Evolutionary conservation across 139 green algal species (phyloP), one percentile per base, ranked within the genome.

Genomic region (Yamagishiella unicocca): DNA sequence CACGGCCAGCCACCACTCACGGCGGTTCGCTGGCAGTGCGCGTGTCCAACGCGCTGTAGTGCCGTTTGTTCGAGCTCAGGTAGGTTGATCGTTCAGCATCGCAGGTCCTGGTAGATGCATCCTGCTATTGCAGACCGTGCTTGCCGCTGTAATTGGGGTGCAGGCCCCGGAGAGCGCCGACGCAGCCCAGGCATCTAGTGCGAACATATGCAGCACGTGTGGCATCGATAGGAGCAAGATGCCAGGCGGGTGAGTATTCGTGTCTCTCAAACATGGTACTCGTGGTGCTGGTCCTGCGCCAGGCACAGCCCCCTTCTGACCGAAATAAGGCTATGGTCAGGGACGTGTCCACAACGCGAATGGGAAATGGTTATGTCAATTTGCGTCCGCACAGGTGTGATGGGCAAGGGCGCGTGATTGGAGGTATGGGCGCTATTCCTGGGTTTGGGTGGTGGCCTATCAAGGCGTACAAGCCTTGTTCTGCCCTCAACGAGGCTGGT

Each of bases 361-460:
- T n/a, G n/a, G n/a, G n/a, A n/a, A n/a, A n/a, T n/a, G n/a, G n/a
- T n/a, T n/a, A n/a, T n/a, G n/a, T n/a, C n/a, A n/a, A n/a, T n/a
- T n/a, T n/a, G n/a, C n/a, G n/a, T n/a, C n/a, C n/a, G n/a, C n/a
- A n/a, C n/a, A 95, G 94, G 29, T 98, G 95, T 82, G 93, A 98
- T 58, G 89, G 90, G 25, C 78, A 94, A 76, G 96, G 96, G 1
- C 88, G 96, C 19, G 89, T 96, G 2, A 89, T 93, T 2, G 96
- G 96, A 35, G 96, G 96, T 33, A 78, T 98, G 37, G 96, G 91
- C 1, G 90, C 95, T 0, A 43, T 98, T 27, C 93, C 94, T 4
- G 94, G 93, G 38, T 96, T 98, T 82, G 88, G 91, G 3, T 98
- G 96, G 96, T 98, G 93, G 90, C 96, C 96, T 12, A 97, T 98